phyloP scores from a whole-genome alignment of 2,329 filamentous ascomycete genomes.

The Calonectria pauciramosa region DNA sequence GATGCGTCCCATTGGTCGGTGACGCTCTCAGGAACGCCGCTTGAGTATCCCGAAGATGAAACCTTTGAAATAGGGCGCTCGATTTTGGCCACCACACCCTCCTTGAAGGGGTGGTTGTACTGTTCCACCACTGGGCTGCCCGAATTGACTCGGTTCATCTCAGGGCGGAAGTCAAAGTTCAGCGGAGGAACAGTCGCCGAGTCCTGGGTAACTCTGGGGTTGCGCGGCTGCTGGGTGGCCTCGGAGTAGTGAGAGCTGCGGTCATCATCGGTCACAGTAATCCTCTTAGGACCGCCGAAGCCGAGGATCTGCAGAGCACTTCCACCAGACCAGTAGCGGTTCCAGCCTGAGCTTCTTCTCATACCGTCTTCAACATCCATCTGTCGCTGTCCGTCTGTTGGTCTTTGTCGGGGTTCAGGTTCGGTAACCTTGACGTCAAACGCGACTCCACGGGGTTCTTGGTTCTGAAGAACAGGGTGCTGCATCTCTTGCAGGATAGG shows the following conservation, averaged over 20 bases:
- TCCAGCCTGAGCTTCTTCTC: slow-evolving; percentile 80
- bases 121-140: slow-evolving; percentile 79
- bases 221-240: slow-evolving; percentile 35
- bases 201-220: slow-evolving; percentile 69
- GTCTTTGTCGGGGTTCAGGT: slow-evolving; percentile 53
- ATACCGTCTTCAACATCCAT: slow-evolving; percentile 57
- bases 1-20: slow-evolving; percentile 69
- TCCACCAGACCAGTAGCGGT: slow-evolving; percentile 82
- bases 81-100: slow-evolving; percentile 73
- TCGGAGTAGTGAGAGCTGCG: slow-evolving; percentile 68
- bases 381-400: slow-evolving; percentile 47
- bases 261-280: slow-evolving; percentile 67
- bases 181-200: slow-evolving; percentile 80
- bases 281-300: slow-evolving; percentile 63
- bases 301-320: slow-evolving; percentile 77
- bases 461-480: slow-evolving; percentile 50
- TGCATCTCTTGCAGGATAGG: slow-evolving; percentile 65
- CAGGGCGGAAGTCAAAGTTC: slow-evolving; percentile 72
- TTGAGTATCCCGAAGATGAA: slow-evolving; percentile 71
- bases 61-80: slow-evolving; percentile 68
- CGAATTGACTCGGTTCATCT: slow-evolving; percentile 76
- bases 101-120: slow-evolving; percentile 65
- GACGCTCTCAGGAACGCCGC: slow-evolving; percentile 75
- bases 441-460: slow-evolving; percentile 58
- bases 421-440: slow-evolving; percentile 52